Evolutionary conservation across 441 rosid genomes (phyloP), one percentile per base, ranked within the genome.

Genomic region (Erysimum pusillum): DNA sequence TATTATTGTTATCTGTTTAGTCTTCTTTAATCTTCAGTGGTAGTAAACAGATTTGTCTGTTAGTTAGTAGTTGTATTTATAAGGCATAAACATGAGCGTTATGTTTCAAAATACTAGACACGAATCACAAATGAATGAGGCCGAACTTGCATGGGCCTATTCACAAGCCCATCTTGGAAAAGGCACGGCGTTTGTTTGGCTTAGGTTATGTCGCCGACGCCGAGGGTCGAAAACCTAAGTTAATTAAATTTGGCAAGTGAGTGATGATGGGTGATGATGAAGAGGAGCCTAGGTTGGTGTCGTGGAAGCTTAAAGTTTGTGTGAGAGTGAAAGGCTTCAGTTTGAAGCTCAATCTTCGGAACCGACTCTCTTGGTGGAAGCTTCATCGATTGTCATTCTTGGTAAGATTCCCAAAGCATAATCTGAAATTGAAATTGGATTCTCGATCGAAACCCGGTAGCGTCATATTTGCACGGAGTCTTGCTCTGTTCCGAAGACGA

Each of bases 391-490:
- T 39, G 20, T 71, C 73, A 7, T 58, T 77, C 36, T 15, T 71
- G 56, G 28, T 57, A 4, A 63, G 76, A 77, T 77, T 71, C 68
- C 67, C 63, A 9, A 71, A 71, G 20, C 77, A 72, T 51, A 42
- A 34, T 66, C 76, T 77, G 34, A 51, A 42, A 77, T 3, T 77
- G 34, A 51, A 42, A 77, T 3, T 77, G 49, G 56, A 64, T 9
- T 77, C 76, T 13, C 18, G 72, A 14, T 77, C 80, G 18, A 31
- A 44, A 63, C 60, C 75, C 14, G 14, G 20, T 18, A 7, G 49
- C 44, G 13, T 22, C 28, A 64, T n/a, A 32, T 44, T 71, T 46
- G 31, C 45, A 22, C 15, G 63, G 38, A 45, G 58, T 9, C 4
- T 75, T 15, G 20, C 6, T 3, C 11, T 22, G 31, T 22, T 44